phyloP scores from a whole-genome alignment of 148 eudicot genomes.

The Amaranthus palmeri region DNA sequence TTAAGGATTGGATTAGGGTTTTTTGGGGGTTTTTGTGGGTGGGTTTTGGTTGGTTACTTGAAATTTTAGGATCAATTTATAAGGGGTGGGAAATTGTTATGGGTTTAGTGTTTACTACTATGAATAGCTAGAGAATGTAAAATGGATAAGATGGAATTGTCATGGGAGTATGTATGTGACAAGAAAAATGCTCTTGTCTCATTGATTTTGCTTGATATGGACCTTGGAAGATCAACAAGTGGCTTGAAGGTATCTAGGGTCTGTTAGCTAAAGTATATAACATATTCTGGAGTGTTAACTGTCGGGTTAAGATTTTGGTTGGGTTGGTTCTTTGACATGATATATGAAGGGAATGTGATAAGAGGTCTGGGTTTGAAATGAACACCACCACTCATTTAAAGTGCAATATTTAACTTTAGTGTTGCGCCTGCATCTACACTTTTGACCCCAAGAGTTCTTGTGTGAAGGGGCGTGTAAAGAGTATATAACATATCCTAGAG shows the following conservation, averaged over 20 bases:
- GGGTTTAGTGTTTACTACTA: not conserved
- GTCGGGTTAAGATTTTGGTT: no score
- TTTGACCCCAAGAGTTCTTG: no score
- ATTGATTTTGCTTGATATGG: conserved; percentile 14
- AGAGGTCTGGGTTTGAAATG: no score
- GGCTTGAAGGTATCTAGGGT: not conserved
- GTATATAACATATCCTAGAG: no score
- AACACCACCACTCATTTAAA: no score
- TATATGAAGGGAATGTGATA: no score
- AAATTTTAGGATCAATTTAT: conserved; percentile 14
- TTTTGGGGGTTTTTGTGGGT: not conserved
- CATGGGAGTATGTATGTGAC: not conserved
- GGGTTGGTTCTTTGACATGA: no score
- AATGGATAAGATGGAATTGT: conserved; percentile 10
- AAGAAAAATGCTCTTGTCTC: conserved; percentile 12
- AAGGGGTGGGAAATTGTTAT: not conserved
- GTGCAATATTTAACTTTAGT: no score
- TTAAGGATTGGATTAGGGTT: not conserved
- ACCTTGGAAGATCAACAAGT: conserved; percentile 11
- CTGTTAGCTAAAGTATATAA: no score
- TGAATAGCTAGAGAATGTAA: not conserved
- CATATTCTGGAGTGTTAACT: no score
- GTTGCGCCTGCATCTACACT: no score
- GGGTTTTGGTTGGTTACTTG: not conserved
- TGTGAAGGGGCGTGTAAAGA: no score